These are phyloP conservation scores for Polyporus tsugae DNA, from an alignment of 1,284 basidiomycete genomes.

Conservation along the genomic window DNA sequence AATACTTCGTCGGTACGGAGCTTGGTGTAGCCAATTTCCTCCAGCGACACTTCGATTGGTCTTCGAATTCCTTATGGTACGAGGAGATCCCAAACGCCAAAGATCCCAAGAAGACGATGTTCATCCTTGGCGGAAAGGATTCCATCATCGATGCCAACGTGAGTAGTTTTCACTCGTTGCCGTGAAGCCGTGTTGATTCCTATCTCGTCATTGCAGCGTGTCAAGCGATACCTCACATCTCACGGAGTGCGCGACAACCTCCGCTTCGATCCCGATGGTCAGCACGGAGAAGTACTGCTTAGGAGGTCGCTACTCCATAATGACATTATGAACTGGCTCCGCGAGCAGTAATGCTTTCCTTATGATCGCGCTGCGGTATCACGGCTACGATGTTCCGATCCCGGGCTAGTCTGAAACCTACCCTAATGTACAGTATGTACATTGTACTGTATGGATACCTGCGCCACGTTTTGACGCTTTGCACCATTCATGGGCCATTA, in stretches of 20 bases:
- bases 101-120: constrained; percentile 65
- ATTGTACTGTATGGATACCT: constrained; percentile 23
- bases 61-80: constrained; percentile 88
- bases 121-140: constrained; percentile 85
- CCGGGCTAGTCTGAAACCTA: neutral
- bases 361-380: neutral
- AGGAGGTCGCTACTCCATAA: constrained; percentile 61
- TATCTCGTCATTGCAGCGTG: constrained; percentile 56
- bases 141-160: constrained; percentile 80
- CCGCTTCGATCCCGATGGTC: constrained; percentile 72
- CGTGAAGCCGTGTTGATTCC: neutral
- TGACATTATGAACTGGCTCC: constrained; percentile 73
- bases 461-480: constrained; percentile 4
- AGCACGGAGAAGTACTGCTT: constrained; percentile 78
- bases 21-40: constrained; percentile 87
- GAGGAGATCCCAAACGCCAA: constrained; percentile 86
- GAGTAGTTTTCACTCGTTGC: constrained; percentile 29
- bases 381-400: constrained; percentile 1
- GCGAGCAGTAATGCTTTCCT: constrained; percentile 30
- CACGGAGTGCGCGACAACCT: constrained; percentile 80
- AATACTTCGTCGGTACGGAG: constrained; percentile 88
- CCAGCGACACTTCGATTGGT: constrained; percentile 87
- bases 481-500: neutral
- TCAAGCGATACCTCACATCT: constrained; percentile 75
- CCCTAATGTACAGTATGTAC: constrained; percentile 11